Conservation (phyloP, 164 flowering plant species). For the Kalanchoe fedtschenkoi region DNA sequence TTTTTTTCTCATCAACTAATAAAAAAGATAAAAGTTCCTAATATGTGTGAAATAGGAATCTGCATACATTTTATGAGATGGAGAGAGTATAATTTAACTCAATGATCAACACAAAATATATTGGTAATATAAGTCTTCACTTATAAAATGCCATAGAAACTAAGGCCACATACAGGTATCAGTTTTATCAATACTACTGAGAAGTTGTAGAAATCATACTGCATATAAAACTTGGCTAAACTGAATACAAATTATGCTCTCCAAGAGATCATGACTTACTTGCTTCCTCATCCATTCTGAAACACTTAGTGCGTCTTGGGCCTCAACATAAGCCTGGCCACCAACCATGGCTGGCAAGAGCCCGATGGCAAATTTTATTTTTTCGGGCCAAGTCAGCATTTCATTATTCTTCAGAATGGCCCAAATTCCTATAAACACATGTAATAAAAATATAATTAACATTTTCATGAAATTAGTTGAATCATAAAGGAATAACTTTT, state of each 20-base stretch:
- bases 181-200: too few relatives aligned
- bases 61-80: too few relatives aligned
- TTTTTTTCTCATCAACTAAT: too few relatives aligned
- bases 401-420: conserved; percentile 93
- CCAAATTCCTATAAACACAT: conserved; percentile 60
- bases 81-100: background rate
- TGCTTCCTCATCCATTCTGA: conserved; percentile 95
- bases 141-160: too few relatives aligned
- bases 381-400: conserved; percentile 97
- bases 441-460: background rate
- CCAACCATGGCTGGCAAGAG: conserved; percentile 93
- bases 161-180: too few relatives aligned
- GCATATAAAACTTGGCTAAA: background rate
- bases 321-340: conserved; percentile 95
- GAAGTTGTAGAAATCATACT: too few relatives aligned
- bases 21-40: too few relatives aligned
- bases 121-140: too few relatives aligned
- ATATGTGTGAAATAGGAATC: too few relatives aligned
- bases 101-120: too few relatives aligned
- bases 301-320: conserved; percentile 87
- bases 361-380: conserved; percentile 87
- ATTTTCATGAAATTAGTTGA: background rate
- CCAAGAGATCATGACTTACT: conserved; percentile 23
- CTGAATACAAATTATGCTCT: background rate
- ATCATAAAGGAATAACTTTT: background rate